Evolutionary conservation across 164 flowering plant species (phyloP).

Genomic region (Platanus orientalis): DNA sequence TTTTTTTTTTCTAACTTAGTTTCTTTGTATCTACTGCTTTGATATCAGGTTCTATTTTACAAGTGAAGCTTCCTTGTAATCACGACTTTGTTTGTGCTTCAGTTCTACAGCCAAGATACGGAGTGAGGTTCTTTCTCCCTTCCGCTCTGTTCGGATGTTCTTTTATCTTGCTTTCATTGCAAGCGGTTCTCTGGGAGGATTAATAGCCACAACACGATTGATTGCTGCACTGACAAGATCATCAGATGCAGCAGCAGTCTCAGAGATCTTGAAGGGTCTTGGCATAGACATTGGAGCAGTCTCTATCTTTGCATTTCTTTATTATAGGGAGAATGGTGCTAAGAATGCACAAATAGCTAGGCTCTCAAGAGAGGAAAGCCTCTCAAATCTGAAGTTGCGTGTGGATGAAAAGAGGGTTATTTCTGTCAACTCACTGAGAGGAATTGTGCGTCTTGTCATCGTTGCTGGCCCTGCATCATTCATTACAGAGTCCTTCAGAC

Average conservation of each 20-base stretch:
- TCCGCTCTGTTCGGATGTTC: constrained; percentile 91
- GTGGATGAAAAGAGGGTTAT: constrained; percentile 55
- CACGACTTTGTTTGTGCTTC: constrained; percentile 17
- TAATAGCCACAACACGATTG: constrained; percentile 69
- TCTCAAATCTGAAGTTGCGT: constrained; percentile 84
- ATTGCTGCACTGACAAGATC: constrained; percentile 60
- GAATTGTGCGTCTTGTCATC: constrained; percentile 79
- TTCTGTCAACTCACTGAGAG: constrained; percentile 59
- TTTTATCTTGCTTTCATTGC: constrained; percentile 92
- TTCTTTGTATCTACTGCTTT: neutral
- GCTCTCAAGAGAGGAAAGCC: constrained; percentile 82
- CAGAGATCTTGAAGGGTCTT: constrained; percentile 60
- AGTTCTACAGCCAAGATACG: constrained; percentile 87
- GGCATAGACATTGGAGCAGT: constrained; percentile 84
- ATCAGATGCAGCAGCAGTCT: constrained; percentile 45
- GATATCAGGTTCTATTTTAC: constrained; percentile 15
- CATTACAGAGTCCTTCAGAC: constrained; percentile 57
- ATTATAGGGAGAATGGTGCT: constrained; percentile 60
- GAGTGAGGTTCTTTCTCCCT: constrained; percentile 93
- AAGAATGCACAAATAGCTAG: constrained; percentile 76
- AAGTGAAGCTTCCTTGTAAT: constrained; percentile 4
- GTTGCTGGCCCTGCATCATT: constrained; percentile 74
- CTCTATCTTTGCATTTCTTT: constrained; percentile 65
- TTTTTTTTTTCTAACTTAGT: constrained; percentile 1
- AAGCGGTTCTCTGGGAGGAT: constrained; percentile 73